Evolutionary conservation across 1,139 yeast genomes (phyloP).

Genomic region (Yamadazyma spencermartinsiae): DNA sequence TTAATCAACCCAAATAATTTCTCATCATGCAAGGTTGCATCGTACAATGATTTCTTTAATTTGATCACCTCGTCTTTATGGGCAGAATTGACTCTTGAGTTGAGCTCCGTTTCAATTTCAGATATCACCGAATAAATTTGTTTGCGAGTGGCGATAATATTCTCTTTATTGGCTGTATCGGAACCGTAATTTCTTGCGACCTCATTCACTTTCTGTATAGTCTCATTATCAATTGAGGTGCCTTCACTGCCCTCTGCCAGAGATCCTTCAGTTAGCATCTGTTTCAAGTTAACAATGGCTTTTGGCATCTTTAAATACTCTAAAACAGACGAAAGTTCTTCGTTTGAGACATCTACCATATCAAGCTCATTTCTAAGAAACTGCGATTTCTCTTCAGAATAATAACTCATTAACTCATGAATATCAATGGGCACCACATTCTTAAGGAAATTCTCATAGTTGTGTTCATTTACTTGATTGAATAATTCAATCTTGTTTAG

Average conservation of each 20-base stretch:
- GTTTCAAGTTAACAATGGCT: conserved; percentile 57
- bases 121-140: conserved; percentile 41
- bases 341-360: conserved; percentile 72
- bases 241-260: conserved; percentile 7
- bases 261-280: conserved; percentile 21
- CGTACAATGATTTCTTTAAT: conserved; percentile 63
- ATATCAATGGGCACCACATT: conserved; percentile 84
- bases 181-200: conserved; percentile 22
- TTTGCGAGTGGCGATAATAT: conserved; percentile 32
- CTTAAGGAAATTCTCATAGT: conserved; percentile 60
- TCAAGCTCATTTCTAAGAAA: conserved; percentile 75
- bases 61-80: conserved; percentile 54
- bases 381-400: conserved; percentile 87
- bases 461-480: conserved; percentile 52
- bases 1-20: conserved; percentile 45
- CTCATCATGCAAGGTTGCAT: conserved; percentile 68
- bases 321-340: conserved; percentile 73
- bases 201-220: conserved; percentile 26
- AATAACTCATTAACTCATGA: conserved; percentile 82
- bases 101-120: conserved; percentile 32
- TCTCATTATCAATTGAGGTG: conserved; percentile 17
- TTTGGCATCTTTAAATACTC: conserved; percentile 79
- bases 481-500: conserved; percentile 40
- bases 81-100: conserved; percentile 2
- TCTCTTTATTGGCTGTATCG: conserved; percentile 27